Evolutionary conservation across 2,329 filamentous ascomycete genomes (phyloP).

Genomic region (Teratosphaeria nubilosa): DNA sequence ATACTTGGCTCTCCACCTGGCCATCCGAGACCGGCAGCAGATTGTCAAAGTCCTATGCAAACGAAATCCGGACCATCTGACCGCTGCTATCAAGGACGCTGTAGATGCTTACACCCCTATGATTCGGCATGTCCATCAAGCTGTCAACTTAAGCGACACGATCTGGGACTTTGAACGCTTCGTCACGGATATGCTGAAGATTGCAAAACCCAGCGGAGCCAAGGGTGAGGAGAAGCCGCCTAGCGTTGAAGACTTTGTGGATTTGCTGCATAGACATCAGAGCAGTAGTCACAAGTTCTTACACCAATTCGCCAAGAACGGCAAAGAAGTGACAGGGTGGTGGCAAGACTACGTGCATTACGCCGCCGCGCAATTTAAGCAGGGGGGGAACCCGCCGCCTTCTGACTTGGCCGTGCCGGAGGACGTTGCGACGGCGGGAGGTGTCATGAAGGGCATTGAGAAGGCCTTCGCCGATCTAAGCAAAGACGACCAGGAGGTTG

Average conservation of each 20-base stretch:
- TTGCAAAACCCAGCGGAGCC: conserved; percentile 25
- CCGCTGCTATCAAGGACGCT: conserved; percentile 53
- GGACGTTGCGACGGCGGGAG: conserved; percentile 31
- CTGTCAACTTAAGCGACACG: conserved; percentile 60
- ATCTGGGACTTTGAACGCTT: conserved; percentile 59
- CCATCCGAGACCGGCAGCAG: conserved; percentile 62
- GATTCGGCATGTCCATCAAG: conserved; percentile 60
- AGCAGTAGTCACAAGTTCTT: conserved; percentile 58
- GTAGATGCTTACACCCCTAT: conserved; percentile 64
- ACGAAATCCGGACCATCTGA: conserved; percentile 62
- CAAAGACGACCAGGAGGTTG: conserved; percentile 31
- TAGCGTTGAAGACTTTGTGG: conserved; percentile 62
- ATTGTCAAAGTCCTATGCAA: conserved; percentile 58
- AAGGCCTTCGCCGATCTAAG: conserved; percentile 40
- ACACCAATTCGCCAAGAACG: conserved; percentile 58
- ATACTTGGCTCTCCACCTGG: conserved; percentile 61
- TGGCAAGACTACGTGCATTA: conserved; percentile 53
- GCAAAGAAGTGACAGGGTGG: conserved; percentile 52
- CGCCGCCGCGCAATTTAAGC: conserved; percentile 47
- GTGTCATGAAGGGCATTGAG: conserved; percentile 32
- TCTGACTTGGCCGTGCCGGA: conserved; percentile 5
- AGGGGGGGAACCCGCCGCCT: conserved; percentile 10
- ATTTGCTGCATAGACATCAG: conserved; percentile 55
- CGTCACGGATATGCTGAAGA: conserved; percentile 59
- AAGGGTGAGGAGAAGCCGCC: conserved; percentile 33